A percentile compares a stretch with the other conserved stretches of the same genome.
Conservation (phyloP, 257 asterid species). For the Fraxinus excelsior region DNA sequence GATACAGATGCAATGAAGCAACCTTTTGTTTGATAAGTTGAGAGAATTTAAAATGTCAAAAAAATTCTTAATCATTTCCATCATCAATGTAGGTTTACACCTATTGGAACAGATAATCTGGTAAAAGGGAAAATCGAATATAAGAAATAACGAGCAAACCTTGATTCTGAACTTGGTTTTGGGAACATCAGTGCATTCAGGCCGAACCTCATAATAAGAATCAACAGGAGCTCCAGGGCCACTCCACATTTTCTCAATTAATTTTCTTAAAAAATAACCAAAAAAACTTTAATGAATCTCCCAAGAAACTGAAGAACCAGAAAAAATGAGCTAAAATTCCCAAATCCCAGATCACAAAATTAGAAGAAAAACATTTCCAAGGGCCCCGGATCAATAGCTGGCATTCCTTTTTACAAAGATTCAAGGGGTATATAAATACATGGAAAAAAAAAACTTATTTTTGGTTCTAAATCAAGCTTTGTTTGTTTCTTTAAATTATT, state of each 20-base stretch:
- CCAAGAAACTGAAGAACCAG: constrained; percentile 22
- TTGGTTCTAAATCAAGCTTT: neutral
- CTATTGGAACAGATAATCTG: constrained; percentile 1
- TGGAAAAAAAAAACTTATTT: constrained; percentile 4
- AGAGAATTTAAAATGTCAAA: neutral
- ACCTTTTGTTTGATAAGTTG: constrained; percentile 17
- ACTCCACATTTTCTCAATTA: constrained; percentile 65
- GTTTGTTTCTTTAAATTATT: constrained; percentile 23
- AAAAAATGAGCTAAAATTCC: constrained; percentile 21
- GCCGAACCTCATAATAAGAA: constrained; percentile 76
- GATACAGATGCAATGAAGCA: constrained; percentile 11
- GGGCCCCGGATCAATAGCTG: constrained; percentile 38
- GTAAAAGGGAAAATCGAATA: neutral
- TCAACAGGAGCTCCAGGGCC: constrained; percentile 81
- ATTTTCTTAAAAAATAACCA: neutral
- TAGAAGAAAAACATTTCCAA: constrained; percentile 25
- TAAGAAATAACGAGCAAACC: constrained; percentile 45
- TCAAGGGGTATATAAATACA: constrained; percentile 29
- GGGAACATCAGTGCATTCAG: constrained; percentile 82
- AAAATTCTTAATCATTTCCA: constrained; percentile 14
- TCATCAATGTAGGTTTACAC: neutral
- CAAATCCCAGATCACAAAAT: constrained; percentile 41
- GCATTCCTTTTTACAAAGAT: constrained; percentile 18
- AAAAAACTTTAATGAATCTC: constrained; percentile 10
- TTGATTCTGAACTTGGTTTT: constrained; percentile 88